Evolutionary conservation across 169 alveolate genomes (phyloP), one percentile per base, ranked within the genome.

Genomic region (Plasmodium relictum): DNA sequence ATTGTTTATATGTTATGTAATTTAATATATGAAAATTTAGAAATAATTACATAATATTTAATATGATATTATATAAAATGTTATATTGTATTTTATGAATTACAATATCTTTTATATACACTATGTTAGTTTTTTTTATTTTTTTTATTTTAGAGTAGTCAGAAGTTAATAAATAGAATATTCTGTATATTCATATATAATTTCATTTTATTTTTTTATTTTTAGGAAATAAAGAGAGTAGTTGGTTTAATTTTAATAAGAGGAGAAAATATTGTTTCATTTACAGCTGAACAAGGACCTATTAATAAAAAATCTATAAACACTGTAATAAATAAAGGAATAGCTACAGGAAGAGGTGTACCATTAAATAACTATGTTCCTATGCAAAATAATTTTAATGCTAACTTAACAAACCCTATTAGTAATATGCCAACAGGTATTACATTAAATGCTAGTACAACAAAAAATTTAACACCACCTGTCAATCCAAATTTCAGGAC

Each of bases 281-380:
- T 98, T 80, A 95, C 98, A 22, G 99, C 99, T 0, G 99, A 98
- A 93, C 98, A 99, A n/a, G 99, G 99, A 14, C 99, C 99, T 20
- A 69, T 93, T 20, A 89, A 88, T 52, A 88, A 91, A 70, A 88
- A 78, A 20, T 71, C 93, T 31, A 92, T 89, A 56, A 73, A 54
- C 63, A 89, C 72, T 10, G 87, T 74, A 37, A 73, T 78, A 22
- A 95, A 95, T 44, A 95, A 95, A 44, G 96, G 96, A 18, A 94
- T 92, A 78, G 96, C 96, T 3, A 94, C 96, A 5, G 96, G 95
- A 6, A 71, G 96, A 39, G 96, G 96, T 1, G 65, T 90, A 18
- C 95, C 96, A 10, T 56, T 83, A 62, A 83, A 66, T 83, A 83
- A 83, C 68, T 83, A 68, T 54, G 91, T 83, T 16, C 91, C 91